These are phyloP conservation scores for Rhodotorula sp. DNA, from an alignment of 1,284 basidiomycete genomes.

Conservation along the genomic window DNA sequence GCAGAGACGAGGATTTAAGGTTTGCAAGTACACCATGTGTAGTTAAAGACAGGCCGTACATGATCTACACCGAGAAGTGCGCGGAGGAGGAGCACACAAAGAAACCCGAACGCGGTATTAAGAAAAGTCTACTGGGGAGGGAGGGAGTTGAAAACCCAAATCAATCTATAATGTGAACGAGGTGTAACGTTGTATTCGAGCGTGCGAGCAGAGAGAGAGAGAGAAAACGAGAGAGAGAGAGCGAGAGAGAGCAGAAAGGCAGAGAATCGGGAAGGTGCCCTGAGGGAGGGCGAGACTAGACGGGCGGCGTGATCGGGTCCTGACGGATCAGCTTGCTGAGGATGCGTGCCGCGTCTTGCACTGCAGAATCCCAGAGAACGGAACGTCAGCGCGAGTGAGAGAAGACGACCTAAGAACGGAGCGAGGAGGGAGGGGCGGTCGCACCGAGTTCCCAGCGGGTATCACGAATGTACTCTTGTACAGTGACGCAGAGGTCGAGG, in stretches of 20 bases:
- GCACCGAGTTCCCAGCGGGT: conserved; percentile 40
- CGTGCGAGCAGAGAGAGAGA: not conserved
- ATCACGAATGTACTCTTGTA: conserved; percentile 37
- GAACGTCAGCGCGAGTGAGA: not conserved
- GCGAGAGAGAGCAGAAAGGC: not conserved
- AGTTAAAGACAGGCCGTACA: too few relatives aligned
- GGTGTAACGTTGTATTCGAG: not conserved
- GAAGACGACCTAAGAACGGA: too few relatives aligned
- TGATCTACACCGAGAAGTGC: too few relatives aligned
- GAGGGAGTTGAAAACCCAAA: not conserved
- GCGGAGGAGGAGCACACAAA: too few relatives aligned
- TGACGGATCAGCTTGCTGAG: conserved; percentile 19
- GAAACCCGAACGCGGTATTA: too few relatives aligned
- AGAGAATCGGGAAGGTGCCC: not conserved
- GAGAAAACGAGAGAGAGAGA: not conserved
- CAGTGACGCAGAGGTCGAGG: conserved; percentile 33
- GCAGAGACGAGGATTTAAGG: too few relatives aligned
- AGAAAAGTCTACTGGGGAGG: not conserved
- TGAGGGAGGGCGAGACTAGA: conserved; percentile 5
- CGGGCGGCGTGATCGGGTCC: conserved; percentile 12
- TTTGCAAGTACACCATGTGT: too few relatives aligned
- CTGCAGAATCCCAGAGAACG: not conserved
- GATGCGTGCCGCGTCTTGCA: conserved; percentile 33
- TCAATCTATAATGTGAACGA: not conserved
- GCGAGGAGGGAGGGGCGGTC: not conserved